phyloP scores from a whole-genome alignment of 2,329 filamentous ascomycete genomes.

The Alternaria conjuncta region DNA sequence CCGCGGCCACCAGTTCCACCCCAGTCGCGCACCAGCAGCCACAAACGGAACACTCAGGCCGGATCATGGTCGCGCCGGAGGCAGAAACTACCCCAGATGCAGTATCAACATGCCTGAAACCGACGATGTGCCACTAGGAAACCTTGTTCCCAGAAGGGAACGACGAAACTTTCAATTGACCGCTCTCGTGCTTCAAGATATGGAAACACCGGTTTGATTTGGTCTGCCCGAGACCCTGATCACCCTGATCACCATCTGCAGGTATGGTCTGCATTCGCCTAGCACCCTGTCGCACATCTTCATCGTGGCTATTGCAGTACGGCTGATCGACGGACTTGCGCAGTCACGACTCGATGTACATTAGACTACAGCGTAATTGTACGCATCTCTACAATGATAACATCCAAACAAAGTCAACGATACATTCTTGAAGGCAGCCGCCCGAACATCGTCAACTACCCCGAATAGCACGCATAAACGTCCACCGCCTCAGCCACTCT shows the following conservation, averaged over 20 bases:
- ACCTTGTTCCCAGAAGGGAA: conserved; percentile 22
- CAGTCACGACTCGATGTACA: not conserved
- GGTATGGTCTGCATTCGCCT: conserved; percentile 3
- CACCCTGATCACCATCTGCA: not conserved
- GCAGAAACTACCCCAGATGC: conserved; percentile 26
- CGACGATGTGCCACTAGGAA: conserved; percentile 37
- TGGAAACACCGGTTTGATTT: conserved; percentile 15
- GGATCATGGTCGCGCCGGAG: conserved; percentile 28
- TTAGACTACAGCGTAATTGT: not conserved
- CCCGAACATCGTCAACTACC: not conserved
- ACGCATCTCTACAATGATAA: not conserved
- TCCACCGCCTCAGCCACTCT: conserved; percentile 21
- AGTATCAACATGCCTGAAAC: conserved; percentile 37
- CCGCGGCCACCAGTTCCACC: not conserved
- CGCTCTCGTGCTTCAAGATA: conserved; percentile 23
- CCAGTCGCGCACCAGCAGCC: conserved; percentile 12
- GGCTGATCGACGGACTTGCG: not conserved
- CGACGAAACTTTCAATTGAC: conserved; percentile 29
- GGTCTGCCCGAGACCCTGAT: conserved; percentile 3
- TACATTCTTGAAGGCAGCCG: not conserved
- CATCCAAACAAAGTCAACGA: not conserved
- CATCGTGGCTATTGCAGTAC: conserved; percentile 1
- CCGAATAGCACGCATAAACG: conserved; percentile 5
- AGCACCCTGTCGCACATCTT: not conserved
- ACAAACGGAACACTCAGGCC: conserved; percentile 19